Conservation (phyloP, 352 stramenopile species). For the Phytophthora pistaciae region DNA sequence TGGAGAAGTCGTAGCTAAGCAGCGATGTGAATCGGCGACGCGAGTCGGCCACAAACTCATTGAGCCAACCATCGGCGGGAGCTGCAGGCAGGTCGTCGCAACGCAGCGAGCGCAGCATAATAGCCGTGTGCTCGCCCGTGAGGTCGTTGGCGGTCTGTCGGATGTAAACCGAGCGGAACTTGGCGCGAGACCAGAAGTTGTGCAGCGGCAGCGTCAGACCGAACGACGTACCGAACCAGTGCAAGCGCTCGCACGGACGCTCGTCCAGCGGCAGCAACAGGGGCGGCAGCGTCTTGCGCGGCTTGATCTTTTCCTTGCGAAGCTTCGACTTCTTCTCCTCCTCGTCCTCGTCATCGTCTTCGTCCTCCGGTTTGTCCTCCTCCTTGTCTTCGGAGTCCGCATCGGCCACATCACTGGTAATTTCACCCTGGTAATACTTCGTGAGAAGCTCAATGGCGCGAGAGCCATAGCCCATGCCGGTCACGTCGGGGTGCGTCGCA, state of each 20-base stretch:
- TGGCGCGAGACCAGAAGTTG: slow-evolving; percentile 97
- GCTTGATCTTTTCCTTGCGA: slow-evolving; percentile 93
- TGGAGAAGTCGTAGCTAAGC: slow-evolving; percentile 93
- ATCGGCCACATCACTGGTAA: slow-evolving; percentile 63
- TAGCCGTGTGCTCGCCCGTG: slow-evolving; percentile 98
- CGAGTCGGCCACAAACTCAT: slow-evolving; percentile 96
- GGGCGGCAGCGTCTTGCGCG: slow-evolving; percentile 96
- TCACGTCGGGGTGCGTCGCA: slow-evolving; percentile 97
- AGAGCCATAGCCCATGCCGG: slow-evolving; percentile 98
- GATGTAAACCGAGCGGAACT: slow-evolving; percentile 98
- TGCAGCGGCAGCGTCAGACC: slow-evolving; percentile 97
- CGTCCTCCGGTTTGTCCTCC: slow-evolving; percentile 42
- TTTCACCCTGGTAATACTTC: slow-evolving; percentile 98
- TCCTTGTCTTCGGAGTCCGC: slow-evolving; percentile 43
- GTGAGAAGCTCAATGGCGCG: slow-evolving; percentile 96
- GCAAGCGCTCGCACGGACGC: slow-evolving; percentile 94
- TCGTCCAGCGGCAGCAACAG: slow-evolving; percentile 96
- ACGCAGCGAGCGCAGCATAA: slow-evolving; percentile 87
- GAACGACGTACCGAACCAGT: slow-evolving; percentile 99
- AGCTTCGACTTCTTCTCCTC: slow-evolving; percentile 65
- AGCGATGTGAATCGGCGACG: slow-evolving; percentile 95
- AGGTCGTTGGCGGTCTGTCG: slow-evolving; percentile 99
- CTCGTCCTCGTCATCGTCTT: slow-evolving; percentile 43
- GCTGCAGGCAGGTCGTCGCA: slow-evolving; percentile 83
- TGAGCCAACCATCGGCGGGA: slow-evolving; percentile 92